Conservation (phyloP, 1,139 yeast genomes). For the Entelexis sorbosivorans region DNA sequence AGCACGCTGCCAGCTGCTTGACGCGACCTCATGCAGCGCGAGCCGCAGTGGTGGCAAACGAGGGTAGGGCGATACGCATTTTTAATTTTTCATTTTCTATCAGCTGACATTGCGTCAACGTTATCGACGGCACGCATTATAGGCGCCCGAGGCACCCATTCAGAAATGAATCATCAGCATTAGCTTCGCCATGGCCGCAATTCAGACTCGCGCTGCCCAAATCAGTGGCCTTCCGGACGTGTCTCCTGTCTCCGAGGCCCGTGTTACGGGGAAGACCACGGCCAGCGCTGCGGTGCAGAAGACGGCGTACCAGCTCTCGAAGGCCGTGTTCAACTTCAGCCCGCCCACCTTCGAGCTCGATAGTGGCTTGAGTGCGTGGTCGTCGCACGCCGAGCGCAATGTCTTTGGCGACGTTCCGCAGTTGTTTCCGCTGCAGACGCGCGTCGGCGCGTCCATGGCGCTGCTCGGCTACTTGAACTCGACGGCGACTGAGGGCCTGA, state of each 20-base stretch:
- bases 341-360: conserved; percentile 55
- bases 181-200: neutral
- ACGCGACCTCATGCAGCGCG: too few species aligned
- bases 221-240: conserved; percentile 15
- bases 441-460: conserved; percentile 76
- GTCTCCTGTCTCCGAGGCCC: conserved; percentile 6
- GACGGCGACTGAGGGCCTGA: conserved; percentile 23
- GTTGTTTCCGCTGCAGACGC: conserved; percentile 53
- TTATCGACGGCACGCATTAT: neutral
- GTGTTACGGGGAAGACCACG: conserved; percentile 13
- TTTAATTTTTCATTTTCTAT: neutral
- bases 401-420: conserved; percentile 48
- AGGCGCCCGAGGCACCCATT: neutral
- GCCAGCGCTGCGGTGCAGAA: conserved; percentile 39
- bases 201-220: conserved; percentile 1
- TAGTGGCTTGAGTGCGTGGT: conserved; percentile 52
- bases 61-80: neutral
- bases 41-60: neutral
- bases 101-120: conserved; percentile 12
- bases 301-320: conserved; percentile 50
- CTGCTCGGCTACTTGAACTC: conserved; percentile 58
- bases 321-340: conserved; percentile 60
- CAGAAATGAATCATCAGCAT: neutral
- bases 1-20: too few species aligned
- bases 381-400: conserved; percentile 38